Conservation (phyloP, 2,329 filamentous ascomycete genomes). For the Beauveria sp. region DNA sequence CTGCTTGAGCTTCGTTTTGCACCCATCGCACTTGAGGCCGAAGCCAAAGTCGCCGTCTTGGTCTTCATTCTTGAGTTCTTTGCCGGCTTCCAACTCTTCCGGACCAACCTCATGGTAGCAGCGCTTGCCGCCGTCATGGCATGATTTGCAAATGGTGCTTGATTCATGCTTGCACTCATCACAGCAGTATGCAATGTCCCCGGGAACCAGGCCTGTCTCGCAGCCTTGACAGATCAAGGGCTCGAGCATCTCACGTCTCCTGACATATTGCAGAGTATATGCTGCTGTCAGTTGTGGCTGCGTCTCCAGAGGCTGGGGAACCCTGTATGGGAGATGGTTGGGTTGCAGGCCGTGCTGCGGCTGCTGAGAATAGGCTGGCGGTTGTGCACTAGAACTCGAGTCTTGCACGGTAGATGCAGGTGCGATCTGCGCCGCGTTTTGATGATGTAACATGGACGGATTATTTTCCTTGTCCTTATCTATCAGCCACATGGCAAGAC, state of each 20-base stretch:
- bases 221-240: constrained; percentile 12
- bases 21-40: constrained; percentile 38
- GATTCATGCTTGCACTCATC: background rate
- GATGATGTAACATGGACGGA: background rate
- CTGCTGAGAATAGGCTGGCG: background rate
- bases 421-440: background rate
- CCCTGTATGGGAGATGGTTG: background rate
- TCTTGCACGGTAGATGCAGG: background rate
- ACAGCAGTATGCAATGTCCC: constrained; percentile 9
- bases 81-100: background rate
- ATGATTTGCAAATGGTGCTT: constrained; percentile 1
- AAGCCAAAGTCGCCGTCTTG: constrained; percentile 7
- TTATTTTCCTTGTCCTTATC: constrained; percentile 9
- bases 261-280: background rate
- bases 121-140: background rate
- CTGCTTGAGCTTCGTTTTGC: constrained; percentile 19
- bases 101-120: constrained; percentile 7
- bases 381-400: background rate
- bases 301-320: background rate
- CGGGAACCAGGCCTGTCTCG: constrained; percentile 5
- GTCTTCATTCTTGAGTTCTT: constrained; percentile 5
- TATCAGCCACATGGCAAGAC: constrained; percentile 19
- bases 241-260: constrained; percentile 4
- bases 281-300: background rate
- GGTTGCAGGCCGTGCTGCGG: background rate